phyloP scores from a whole-genome alignment of 306 rosid species.

The Rubus parviflorus region DNA sequence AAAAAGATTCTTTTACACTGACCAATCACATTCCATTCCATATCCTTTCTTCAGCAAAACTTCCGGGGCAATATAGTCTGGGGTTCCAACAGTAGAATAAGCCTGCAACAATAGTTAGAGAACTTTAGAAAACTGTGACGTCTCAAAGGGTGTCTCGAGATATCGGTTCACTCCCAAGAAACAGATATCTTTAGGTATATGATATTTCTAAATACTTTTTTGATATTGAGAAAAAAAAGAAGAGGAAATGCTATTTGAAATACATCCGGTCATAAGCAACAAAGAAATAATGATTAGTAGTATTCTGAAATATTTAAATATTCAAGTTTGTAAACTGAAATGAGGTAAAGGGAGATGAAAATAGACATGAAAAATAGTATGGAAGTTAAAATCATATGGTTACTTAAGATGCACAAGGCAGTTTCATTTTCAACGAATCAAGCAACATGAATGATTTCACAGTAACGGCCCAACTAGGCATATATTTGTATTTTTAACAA shows the following conservation, averaged over 20 bases:
- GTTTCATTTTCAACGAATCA: background rate
- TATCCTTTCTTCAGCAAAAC: slow-evolving; percentile 98
- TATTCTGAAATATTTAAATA: background rate
- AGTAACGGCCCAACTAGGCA: background rate
- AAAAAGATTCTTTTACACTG: slow-evolving; percentile 35
- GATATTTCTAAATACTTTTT: background rate
- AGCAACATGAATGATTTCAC: background rate
- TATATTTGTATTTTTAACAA: background rate
- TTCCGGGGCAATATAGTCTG: slow-evolving; percentile 98
- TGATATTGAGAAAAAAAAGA: background rate
- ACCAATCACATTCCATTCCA: slow-evolving; percentile 99
- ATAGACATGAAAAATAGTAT: too few species aligned
- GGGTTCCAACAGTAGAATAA: slow-evolving; percentile 97
- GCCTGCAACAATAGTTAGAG: slow-evolving; percentile 57
- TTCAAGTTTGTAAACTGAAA: background rate
- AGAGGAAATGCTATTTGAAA: background rate
- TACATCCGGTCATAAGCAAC: background rate
- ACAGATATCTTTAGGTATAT: background rate
- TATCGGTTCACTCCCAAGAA: background rate
- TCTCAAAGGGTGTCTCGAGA: background rate
- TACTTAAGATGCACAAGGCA: background rate
- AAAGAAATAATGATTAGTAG: background rate
- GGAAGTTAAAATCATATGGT: background rate
- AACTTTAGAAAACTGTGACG: background rate
- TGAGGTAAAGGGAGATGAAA: background rate